Base-by-base conservation (phyloP, 768 basidiomycete genomes). In the Plicaturopsis crispa region DNA sequence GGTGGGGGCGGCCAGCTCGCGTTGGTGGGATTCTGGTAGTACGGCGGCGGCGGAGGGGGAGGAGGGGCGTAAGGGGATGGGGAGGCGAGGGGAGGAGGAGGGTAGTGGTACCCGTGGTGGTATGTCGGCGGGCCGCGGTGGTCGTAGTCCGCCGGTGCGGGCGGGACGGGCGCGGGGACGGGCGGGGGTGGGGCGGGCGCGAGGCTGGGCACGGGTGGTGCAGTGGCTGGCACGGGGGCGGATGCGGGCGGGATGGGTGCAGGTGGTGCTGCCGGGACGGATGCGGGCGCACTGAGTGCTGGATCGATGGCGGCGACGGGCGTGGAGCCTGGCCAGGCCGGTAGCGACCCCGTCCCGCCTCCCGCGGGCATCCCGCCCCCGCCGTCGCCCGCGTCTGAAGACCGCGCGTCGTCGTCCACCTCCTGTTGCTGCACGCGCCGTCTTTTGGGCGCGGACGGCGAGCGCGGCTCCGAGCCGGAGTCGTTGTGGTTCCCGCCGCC, bases 301-400 rank as follows among this genome's bases (percentile, higher is more conserved):
- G 66, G 60, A 36, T 63, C 62, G 4, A 60, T 47, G 5, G 61
- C 44, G n/a, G 57, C 53, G 1, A 45, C 49, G n/a, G 60, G 61
- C 8, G 61, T 57, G 59, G 57, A 23, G 42, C 48, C 14, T 38
- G 43, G 32, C 26, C 26, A 28, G 14, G 26, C 10, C 10, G 26
- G 26, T 14, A 28, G 14, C 10, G 10, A 8, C 26, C 26, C 26
- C n/a, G n/a, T n/a, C n/a, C n/a, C n/a, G n/a, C n/a, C n/a, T n/a
- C n/a, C n/a, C n/a, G 14, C 8, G 26, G 26, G 10, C 26, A 14
- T n/a, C 22, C 44, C 31, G 31, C 11, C 28, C 10, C 37, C 33
- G 20, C 42, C 38, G 22, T 35, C 33, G 6, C 41, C 48, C 10
- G 31, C 43, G 21, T 44, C 42, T n/a, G 49, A 47, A n/a, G 50